A percentile compares a stretch with the other conserved stretches of the same genome.
phyloP scores from a whole-genome alignment of 345 rosid species.

The Eucalyptus curtisii region DNA sequence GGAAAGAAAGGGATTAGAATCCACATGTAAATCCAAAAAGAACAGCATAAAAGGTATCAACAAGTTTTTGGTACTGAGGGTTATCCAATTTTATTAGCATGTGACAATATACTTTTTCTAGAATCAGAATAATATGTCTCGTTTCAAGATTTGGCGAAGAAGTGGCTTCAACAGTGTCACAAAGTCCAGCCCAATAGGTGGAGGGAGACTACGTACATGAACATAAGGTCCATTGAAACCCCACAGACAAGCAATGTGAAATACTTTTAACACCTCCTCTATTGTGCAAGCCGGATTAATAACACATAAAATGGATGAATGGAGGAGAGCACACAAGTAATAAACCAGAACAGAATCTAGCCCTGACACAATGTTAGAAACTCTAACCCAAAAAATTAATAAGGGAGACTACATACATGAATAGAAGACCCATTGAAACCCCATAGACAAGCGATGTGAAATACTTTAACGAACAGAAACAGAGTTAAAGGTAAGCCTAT shows the following conservation, averaged over 20 bases:
- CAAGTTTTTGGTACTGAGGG: neutral
- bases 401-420: neutral
- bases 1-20: conserved; percentile 4
- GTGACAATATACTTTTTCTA: neutral
- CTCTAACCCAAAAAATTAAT: neutral
- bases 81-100: neutral
- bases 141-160: neutral
- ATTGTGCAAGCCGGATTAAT: neutral
- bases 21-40: neutral
- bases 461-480: neutral
- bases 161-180: neutral
- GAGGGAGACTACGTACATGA: neutral
- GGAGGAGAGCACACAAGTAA: neutral
- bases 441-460: neutral
- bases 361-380: neutral
- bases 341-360: neutral
- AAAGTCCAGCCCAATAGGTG: neutral
- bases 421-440: neutral
- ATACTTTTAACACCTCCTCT: neutral
- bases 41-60: neutral
- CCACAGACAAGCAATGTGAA: neutral
- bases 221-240: neutral
- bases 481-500: neutral
- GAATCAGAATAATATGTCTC: neutral
- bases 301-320: neutral